These are phyloP conservation scores for Cordyceps cateniannulata DNA, from an alignment of 2,329 filamentous ascomycete species.

Conservation along the genomic window DNA sequence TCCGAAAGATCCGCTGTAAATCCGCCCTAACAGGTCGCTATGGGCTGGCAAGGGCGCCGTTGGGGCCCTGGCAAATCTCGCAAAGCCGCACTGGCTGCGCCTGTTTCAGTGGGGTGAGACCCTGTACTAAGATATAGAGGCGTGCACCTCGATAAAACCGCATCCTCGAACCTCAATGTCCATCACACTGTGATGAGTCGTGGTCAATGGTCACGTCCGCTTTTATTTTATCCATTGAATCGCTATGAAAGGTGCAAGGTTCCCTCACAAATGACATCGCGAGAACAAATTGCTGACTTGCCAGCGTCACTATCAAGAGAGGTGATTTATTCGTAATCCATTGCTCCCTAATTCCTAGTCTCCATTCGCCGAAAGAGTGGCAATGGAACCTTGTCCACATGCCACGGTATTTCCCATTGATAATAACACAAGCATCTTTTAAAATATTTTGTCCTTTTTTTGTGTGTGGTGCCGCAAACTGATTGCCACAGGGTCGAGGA, in stretches of 20 bases:
- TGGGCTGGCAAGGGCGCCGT: not conserved
- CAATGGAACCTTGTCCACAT: not conserved
- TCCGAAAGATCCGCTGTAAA: not conserved
- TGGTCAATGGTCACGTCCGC: no score
- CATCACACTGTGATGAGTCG: no score
- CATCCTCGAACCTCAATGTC: not conserved
- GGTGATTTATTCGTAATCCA: slow-evolving; percentile 7
- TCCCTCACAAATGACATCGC: no score
- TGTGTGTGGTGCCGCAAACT: not conserved
- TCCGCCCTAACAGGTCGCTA: not conserved
- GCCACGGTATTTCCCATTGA: not conserved
- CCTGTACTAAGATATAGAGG: not conserved
- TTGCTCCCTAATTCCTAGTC: not conserved
- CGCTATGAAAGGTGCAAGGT: no score
- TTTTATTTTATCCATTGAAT: no score
- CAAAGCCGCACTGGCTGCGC: not conserved
- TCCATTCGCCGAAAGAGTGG: not conserved
- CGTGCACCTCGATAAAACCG: not conserved
- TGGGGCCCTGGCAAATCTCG: not conserved
- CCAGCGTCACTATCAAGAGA: not conserved
- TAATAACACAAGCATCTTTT: slow-evolving; percentile 7
- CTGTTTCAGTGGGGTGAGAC: not conserved
- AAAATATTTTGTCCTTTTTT: not conserved
- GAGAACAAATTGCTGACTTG: not conserved
- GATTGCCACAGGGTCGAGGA: not conserved